Base-by-base conservation (phyloP, 179 eudicot genomes). In the Silene vulgaris region DNA sequence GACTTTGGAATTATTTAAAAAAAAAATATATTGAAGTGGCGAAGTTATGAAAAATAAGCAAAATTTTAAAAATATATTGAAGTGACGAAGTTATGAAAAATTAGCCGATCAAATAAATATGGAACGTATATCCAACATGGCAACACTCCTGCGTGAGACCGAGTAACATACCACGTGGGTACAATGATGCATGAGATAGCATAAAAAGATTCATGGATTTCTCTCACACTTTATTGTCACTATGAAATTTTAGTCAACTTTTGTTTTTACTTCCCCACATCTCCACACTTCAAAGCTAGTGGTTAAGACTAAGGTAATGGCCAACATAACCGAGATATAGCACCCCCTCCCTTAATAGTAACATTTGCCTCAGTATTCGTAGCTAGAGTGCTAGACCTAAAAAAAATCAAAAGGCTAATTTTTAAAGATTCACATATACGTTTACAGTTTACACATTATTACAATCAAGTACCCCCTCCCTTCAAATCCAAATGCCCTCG, bases 141-240 rank as follows among this genome's bases (percentile, higher is more conserved):
- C 30, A 19, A 61, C 65, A 21, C 65, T 62, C 65, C 11, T 20
- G 23, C 32, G 28, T 21, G 23, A 19, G 13, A 20, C 16, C 65
- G 11, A 20, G 32, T 21, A 62, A 11, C 30, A 21, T 62, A 62
- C 12, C 29, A 21, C 65, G 21, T 20, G 5, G 32, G 26, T 1
- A 65, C 13, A 45, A n/a, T 8, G 13, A 3, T 66, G 12, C 37
- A 5, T 19, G 21, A 30, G 57, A 20, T 20, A 45, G 17, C 57
- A 0, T 20, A 8, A 69, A 40, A 35, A 11, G 5, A 43, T 20
- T 43, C 8, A 43, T 29, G 30, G 16, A 70, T 48, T 48, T 13
- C 32, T 63, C 45, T 70, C 73, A 70, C 12, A 70, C 23, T 23
- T 61, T 17, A 37, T 2, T 37, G 54, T 70, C 73, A 48, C 60